A percentile compares a stretch with the other conserved stretches of the same genome.
Conservation (phyloP, 176 grass and related monocot genomes). For the Guadua angustifolia region DNA sequence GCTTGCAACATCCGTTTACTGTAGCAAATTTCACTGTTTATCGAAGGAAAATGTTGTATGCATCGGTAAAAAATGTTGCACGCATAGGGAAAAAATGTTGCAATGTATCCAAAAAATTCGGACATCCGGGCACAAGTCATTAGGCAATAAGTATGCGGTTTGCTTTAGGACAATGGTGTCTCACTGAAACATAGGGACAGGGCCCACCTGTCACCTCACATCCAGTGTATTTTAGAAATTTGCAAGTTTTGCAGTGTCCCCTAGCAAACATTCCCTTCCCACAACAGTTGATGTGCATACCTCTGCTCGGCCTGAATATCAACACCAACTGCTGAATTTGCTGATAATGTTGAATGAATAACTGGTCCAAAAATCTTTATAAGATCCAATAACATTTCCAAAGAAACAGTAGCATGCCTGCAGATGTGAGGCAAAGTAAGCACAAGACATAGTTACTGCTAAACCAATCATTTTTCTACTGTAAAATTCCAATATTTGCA, state of each 20-base stretch:
- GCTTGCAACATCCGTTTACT: too few species aligned
- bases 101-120: too few species aligned
- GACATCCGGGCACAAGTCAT: too few species aligned
- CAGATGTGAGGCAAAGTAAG: slow-evolving; percentile 41
- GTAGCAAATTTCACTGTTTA: too few species aligned
- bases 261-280: slow-evolving; percentile 2
- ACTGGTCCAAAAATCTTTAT: slow-evolving; percentile 84
- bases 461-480: not conserved
- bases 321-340: slow-evolving; percentile 69
- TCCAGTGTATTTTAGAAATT: slow-evolving; percentile 1
- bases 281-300: slow-evolving; percentile 35
- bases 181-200: not conserved
- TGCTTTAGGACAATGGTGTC: slow-evolving; percentile 27
- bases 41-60: too few species aligned
- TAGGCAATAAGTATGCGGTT: not conserved
- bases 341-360: slow-evolving; percentile 75
- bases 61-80: too few species aligned
- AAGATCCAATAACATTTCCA: slow-evolving; percentile 83
- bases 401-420: slow-evolving; percentile 68
- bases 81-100: too few species aligned
- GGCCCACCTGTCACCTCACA: not conserved
- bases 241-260: not conserved
- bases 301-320: slow-evolving; percentile 89
- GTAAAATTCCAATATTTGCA: slow-evolving; percentile 22
- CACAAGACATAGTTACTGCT: slow-evolving; percentile 16